Evolutionary conservation across 225 moss, liverwort and hornwort genomes (phyloP).

Genomic region (Polytrichum formosum): DNA sequence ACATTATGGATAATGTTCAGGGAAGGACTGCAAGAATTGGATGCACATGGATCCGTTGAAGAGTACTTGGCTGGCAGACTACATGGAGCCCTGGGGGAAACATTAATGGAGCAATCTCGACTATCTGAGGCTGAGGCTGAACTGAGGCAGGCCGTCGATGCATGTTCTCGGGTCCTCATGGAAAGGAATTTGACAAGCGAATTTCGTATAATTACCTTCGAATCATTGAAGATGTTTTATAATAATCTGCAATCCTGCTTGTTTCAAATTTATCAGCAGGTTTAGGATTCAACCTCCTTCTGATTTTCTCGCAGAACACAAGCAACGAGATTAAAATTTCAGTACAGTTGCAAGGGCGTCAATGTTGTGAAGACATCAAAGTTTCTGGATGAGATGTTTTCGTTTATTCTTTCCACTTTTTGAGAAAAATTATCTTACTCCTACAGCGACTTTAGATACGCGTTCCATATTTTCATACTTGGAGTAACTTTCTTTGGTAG

Average conservation of each 20-base stretch:
- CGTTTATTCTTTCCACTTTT: no score
- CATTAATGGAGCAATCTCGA: constrained; percentile 1
- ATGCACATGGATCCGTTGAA: neutral
- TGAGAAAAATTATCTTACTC: no score
- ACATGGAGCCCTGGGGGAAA: neutral
- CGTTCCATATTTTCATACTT: no score
- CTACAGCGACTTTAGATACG: no score
- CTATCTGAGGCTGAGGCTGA: neutral
- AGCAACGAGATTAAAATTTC: no score
- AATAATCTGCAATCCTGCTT: constrained; percentile 4
- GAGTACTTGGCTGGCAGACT: constrained; percentile 1
- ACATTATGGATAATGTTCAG: neutral
- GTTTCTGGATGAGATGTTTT: no score
- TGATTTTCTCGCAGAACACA: no score
- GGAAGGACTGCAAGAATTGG: constrained; percentile 10
- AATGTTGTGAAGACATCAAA: no score
- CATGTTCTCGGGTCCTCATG: constrained; percentile 5
- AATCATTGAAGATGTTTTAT: neutral
- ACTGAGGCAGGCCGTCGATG: constrained; percentile 2
- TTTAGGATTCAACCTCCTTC: neutral
- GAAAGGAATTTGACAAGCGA: constrained; percentile 1
- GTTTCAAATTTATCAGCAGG: neutral
- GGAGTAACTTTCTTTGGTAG: no score
- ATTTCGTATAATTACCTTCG: neutral
- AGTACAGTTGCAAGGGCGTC: no score